Percentiles rank a stretch among this genome's conserved stretches.
phyloP scores from a whole-genome alignment of 1,284 basidiomycete species.

The Anthracocystis walkeri region DNA sequence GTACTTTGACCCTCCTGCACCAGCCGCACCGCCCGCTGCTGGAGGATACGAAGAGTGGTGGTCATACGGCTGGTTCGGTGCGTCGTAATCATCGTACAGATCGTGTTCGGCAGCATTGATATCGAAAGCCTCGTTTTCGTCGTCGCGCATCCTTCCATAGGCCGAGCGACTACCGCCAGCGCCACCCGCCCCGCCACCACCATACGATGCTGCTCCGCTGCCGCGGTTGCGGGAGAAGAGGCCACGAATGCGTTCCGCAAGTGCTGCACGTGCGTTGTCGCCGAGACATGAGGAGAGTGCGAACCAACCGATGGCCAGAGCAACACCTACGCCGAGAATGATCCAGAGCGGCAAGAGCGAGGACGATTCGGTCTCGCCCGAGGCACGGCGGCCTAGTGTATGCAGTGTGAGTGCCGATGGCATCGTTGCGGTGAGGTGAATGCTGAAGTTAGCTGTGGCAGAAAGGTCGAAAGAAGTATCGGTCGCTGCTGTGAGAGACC shows the following conservation, averaged over 20 bases:
- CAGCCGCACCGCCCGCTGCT: constrained; percentile 3
- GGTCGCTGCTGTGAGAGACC: no score
- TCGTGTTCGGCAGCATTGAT: constrained; percentile 48
- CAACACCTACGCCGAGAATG: constrained; percentile 47
- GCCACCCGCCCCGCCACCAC: constrained; percentile 5
- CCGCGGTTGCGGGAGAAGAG: constrained; percentile 28
- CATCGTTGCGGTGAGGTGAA: constrained; percentile 2
- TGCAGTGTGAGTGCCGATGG: constrained; percentile 6
- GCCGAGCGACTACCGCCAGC: constrained; percentile 21
- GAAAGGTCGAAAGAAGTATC: no score
- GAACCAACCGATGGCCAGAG: constrained; percentile 48
- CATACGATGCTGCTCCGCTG: background rate
- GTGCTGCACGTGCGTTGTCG: constrained; percentile 37
- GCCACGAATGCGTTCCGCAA: constrained; percentile 24
- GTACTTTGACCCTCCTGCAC: constrained; percentile 15
- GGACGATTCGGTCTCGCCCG: constrained; percentile 29
- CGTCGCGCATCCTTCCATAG: constrained; percentile 51
- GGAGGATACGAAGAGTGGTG: constrained; percentile 41
- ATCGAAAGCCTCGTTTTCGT: constrained; percentile 50
- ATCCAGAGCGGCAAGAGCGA: constrained; percentile 50
- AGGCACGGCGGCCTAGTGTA: constrained; percentile 12
- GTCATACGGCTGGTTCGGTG: constrained; percentile 33
- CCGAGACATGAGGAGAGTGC: constrained; percentile 53
- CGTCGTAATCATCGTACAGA: constrained; percentile 44
- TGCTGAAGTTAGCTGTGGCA: background rate